A percentile compares a stretch with the other conserved stretches of the same genome.
These are phyloP conservation scores for Exophiala lecanii-corni DNA, from an alignment of 2,329 filamentous ascomycete genomes.

Conservation along the genomic window DNA sequence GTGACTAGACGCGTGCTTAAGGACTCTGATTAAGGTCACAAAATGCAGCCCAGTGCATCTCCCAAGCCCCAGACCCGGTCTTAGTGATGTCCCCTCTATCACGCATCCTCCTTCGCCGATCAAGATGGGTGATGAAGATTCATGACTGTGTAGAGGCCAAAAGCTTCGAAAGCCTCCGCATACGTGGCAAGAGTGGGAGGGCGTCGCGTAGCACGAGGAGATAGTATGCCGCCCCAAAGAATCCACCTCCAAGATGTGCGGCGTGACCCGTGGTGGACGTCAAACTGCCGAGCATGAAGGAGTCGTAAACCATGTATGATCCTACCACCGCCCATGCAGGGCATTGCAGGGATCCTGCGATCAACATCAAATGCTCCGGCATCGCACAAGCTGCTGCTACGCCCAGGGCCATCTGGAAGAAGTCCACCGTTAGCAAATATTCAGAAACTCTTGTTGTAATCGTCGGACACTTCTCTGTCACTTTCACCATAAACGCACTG, in stretches of 20 bases:
- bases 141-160: no score
- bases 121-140: no score
- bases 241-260: conserved; percentile 12
- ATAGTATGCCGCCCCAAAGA: conserved; percentile 10
- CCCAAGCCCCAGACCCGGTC: no score
- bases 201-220: conserved; percentile 1
- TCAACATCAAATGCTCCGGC: background rate
- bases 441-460: no score
- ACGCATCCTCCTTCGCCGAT: no score
- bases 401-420: conserved; percentile 7
- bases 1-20: no score
- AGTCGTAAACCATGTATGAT: conserved; percentile 9
- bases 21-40: no score
- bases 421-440: background rate
- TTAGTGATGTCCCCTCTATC: no score
- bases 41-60: no score
- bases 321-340: conserved; percentile 6
- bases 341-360: conserved; percentile 1
- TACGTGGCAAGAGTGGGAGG: background rate
- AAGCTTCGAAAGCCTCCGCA: no score
- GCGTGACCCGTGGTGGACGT: conserved; percentile 10
- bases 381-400: conserved; percentile 4
- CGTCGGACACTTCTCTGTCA: no score
- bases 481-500: no score
- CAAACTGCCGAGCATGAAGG: conserved; percentile 5